Base-by-base conservation (phyloP, 2,329 filamentous ascomycete species). In the Fusarium subglutinans region DNA sequence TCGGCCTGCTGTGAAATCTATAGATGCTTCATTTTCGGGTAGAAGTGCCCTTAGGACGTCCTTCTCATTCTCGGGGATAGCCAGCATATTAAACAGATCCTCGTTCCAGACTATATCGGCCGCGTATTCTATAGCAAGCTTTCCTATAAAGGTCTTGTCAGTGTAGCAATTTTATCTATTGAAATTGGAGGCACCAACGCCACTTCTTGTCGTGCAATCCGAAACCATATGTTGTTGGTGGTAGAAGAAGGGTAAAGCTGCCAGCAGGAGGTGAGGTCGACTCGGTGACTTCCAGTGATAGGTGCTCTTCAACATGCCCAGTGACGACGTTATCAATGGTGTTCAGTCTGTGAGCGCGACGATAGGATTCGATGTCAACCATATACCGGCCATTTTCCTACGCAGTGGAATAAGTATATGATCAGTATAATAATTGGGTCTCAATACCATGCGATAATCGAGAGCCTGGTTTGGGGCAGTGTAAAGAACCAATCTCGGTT, bases 1-100 rank as follows among this genome's bases (percentile, higher is more conserved):
- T 41, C 40, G 40, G 4, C 22, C 2, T 41, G 20, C 13, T 9
- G 0, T 6, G 20, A 14, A 4, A 41, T 41, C 20, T 14, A 6
- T 8, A 22, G 40, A 9, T 41, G 4, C 1, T 1, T 41, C 3
- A 0, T 41, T 41, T 0, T n/a, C 40, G 4, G 8, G 22, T 8
- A 41, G 7, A 41, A 41, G 40, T 2, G 40, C 20, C 2, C 13
- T 41, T 6, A 41, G 20, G 22, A n/a, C 1, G 4, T n/a, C 5
- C 40, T 41, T 41, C 2, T 35, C 35, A 22, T 1, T 0, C 12
- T 22, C 38, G 22, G 20, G 12, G 20, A 41, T 22, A 1, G 14
- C 0, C 12, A 41, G 20, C 38, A 14, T 41, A 41, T 41, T 8
- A 41, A 41, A 3, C 38, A 41, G 8, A 14, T 41, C 20, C 40